These are phyloP conservation scores for Eimeria sp. DNA, from an alignment of 169 alveolate genomes.

Conservation along the genomic window DNA sequence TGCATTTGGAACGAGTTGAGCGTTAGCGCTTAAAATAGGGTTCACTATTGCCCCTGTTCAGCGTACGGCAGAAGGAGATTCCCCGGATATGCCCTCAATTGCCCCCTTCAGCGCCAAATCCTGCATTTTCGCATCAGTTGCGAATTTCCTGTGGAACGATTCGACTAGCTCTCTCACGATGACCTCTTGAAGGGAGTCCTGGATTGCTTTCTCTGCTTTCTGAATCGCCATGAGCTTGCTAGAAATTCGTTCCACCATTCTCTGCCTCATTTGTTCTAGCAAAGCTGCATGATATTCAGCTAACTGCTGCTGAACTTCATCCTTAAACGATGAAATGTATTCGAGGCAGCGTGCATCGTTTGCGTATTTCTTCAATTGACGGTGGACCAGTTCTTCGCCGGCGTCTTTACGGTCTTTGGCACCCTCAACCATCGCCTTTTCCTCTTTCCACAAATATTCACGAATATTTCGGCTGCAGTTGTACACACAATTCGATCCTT, in stretches of 20 bases:
- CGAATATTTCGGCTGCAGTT: slow-evolving; percentile 87
- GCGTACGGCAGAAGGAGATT: slow-evolving; percentile 62
- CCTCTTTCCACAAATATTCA: slow-evolving; percentile 91
- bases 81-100: slow-evolving; percentile 69
- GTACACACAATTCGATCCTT: not conserved
- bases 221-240: slow-evolving; percentile 81
- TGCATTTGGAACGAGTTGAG: not conserved
- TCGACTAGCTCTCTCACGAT: slow-evolving; percentile 80
- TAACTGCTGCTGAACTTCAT: slow-evolving; percentile 83
- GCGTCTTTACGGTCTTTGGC: slow-evolving; percentile 89
- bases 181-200: slow-evolving; percentile 85
- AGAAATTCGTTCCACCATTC: slow-evolving; percentile 56
- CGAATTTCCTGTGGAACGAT: slow-evolving; percentile 36
- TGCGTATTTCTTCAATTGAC: slow-evolving; percentile 88
- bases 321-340: slow-evolving; percentile 82
- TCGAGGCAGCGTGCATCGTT: slow-evolving; percentile 86
- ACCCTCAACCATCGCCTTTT: slow-evolving; percentile 89
- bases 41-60: not conserved
- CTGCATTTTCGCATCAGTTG: slow-evolving; percentile 67
- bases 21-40: not conserved
- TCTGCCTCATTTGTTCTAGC: slow-evolving; percentile 73
- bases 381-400: slow-evolving; percentile 91
- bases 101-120: slow-evolving; percentile 81
- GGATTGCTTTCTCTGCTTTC: slow-evolving; percentile 82
- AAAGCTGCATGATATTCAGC: slow-evolving; percentile 80